phyloP scores from a whole-genome alignment of 495 filamentous ascomycete genomes.

The Copromyces sp. region DNA sequence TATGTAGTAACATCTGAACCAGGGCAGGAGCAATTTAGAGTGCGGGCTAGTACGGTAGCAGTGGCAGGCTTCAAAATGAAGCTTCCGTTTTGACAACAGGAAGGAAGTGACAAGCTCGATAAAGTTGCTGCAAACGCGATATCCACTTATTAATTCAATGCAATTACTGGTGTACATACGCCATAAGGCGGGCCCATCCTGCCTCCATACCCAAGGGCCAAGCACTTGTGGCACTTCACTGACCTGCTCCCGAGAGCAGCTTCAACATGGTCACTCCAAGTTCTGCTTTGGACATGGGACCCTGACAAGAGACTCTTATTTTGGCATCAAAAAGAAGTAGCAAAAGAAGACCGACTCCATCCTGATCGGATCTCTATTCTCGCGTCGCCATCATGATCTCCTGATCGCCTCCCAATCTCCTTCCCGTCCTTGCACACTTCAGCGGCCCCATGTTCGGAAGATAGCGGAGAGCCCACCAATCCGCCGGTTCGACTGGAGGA shows the following conservation, averaged over 20 bases:
- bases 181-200: neutral
- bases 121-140: constrained; percentile 1
- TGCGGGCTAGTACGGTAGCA: neutral
- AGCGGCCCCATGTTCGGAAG: neutral
- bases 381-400: neutral
- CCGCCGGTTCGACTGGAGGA: neutral
- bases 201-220: neutral
- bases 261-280: neutral
- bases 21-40: neutral
- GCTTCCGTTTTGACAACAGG: too few species aligned
- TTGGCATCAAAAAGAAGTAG: neutral
- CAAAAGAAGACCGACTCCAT: neutral
- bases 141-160: neutral
- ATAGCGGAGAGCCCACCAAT: neutral
- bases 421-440: neutral
- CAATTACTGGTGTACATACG: neutral
- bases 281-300: neutral
- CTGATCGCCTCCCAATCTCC: neutral
- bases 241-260: neutral
- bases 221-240: neutral
- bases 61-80: neutral
- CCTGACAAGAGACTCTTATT: neutral
- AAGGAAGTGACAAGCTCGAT: neutral
- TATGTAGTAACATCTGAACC: neutral
- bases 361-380: neutral